Base-by-base conservation (phyloP, 1,139 yeast species). In the Pichia sp. region DNA sequence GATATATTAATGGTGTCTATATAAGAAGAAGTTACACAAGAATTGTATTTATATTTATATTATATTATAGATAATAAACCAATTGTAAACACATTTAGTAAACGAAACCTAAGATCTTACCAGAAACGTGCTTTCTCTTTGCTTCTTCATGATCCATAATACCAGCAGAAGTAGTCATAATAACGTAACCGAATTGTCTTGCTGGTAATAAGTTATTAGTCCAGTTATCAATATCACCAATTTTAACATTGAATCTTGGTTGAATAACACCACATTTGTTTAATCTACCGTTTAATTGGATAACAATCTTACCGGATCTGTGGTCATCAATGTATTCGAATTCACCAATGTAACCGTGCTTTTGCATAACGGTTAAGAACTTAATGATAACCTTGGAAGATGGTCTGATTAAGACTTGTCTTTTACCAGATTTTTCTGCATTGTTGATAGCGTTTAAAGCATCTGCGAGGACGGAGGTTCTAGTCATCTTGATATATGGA, bases 111-210 rank as follows among this genome's bases (percentile, higher is more conserved):
- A 90, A 81, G 67, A 90, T 83, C 77, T 90, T 90, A 72, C 97
- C 97, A 62, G 97, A 87, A 63, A 90, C 97, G 74, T 92, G 97
- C 87, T 92, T 92, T 83, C 97, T 86, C 83, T 97, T 89, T 63
- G 98, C 98, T 78, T 92, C 98, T 78, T 92, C 98, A 77, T 92
- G 98, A 79, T 92, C 97, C 96, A 92, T 89, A 64, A 92, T 92
- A 75, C 98, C 98, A 64, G 97, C 96, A 64, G 98, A 92, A 62
- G 98, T 92, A 71, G 98, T 90, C 68, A 90, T 81, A 70, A 90
- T 85, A 67, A 90, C 90, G 76, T 76, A 89, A 76, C 97, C 97
- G 66, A 90, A 90, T 74, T 90, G 97, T 84, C 97, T 87, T 58
- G 97, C 95, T 67, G 97, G 97, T 68, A 90, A 78, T 69, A 90